A percentile compares a stretch with the other conserved stretches of the same genome.
These are phyloP conservation scores for Vitis rupestris DNA, from an alignment of 164 flowering plant species.

Conservation along the genomic window DNA sequence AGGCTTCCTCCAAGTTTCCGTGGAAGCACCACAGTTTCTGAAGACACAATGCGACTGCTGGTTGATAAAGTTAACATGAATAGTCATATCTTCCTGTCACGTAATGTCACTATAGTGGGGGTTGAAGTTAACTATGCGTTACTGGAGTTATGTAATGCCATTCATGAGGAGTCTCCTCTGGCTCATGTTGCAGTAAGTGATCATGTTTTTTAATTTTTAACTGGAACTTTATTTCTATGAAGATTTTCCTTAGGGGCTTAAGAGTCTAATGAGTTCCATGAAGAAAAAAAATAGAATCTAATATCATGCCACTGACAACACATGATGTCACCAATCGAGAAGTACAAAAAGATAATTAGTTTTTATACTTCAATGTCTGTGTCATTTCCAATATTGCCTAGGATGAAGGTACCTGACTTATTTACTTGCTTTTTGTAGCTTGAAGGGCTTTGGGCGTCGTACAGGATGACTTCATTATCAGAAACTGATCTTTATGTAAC, in stretches of 20 bases:
- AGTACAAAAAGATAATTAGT: neutral
- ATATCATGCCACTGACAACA: no score
- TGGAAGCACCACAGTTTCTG: conserved; percentile 48
- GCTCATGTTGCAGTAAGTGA: conserved; percentile 84
- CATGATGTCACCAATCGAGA: neutral
- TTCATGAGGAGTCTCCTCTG: conserved; percentile 75
- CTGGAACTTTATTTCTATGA: neutral
- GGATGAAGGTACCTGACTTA: neutral
- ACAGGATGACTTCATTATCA: conserved; percentile 84
- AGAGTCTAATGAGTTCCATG: neutral
- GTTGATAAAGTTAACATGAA: conserved; percentile 89
- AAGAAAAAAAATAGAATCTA: no score
- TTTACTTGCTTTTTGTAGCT: conserved; percentile 53
- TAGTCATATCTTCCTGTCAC: conserved; percentile 76
- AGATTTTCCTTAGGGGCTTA: neutral
- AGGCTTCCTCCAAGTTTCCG: conserved; percentile 91
- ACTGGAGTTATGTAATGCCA: conserved; percentile 79
- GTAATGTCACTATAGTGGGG: conserved; percentile 66
- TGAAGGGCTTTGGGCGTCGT: conserved; percentile 98
- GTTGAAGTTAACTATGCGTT: conserved; percentile 77
- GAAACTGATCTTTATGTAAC: conserved; percentile 93
- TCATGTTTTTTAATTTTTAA: neutral
- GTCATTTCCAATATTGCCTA: neutral
- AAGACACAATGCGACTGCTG: conserved; percentile 74
- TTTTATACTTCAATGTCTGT: neutral